These are phyloP conservation scores for Boletus reticulatus DNA, from an alignment of 768 basidiomycete genomes.

Conservation along the genomic window DNA sequence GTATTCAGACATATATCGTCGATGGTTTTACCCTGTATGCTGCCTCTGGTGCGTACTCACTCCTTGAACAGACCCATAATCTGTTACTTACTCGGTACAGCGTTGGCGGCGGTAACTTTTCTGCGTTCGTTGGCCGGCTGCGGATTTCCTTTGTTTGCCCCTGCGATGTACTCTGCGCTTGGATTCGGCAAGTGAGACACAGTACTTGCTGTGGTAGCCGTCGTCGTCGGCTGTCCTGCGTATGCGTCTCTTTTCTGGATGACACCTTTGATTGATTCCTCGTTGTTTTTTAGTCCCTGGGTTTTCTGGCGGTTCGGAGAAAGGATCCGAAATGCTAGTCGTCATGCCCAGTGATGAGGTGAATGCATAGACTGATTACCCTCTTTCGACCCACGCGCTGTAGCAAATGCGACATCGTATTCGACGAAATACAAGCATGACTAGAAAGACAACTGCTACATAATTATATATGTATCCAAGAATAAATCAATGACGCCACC, in stretches of 20 bases:
- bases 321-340: constrained; percentile 50
- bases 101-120: constrained; percentile 62
- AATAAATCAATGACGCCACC: too few species aligned
- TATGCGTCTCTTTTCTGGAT: constrained; percentile 8
- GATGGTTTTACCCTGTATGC: constrained; percentile 66
- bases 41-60: constrained; percentile 51
- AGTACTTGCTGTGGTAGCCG: constrained; percentile 55
- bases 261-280: constrained; percentile 28
- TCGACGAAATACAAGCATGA: too few species aligned
- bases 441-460: too few species aligned
- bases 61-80: neutral
- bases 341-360: constrained; percentile 29
- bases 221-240: constrained; percentile 60
- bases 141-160: constrained; percentile 76
- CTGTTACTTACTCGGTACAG: constrained; percentile 28
- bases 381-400: too few species aligned
- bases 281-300: constrained; percentile 37
- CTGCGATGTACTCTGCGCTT: constrained; percentile 59
- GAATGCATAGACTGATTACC: too few species aligned
- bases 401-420: too few species aligned
- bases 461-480: too few species aligned
- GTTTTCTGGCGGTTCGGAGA: constrained; percentile 46
- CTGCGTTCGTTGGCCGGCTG: constrained; percentile 69
- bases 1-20: constrained; percentile 65
- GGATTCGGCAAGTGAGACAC: constrained; percentile 73